Percentiles rank a stretch among this genome's conserved stretches.
These are phyloP conservation scores for Hypoxylon sp. DNA, from an alignment of 2,329 filamentous ascomycete genomes.

Conservation along the genomic window DNA sequence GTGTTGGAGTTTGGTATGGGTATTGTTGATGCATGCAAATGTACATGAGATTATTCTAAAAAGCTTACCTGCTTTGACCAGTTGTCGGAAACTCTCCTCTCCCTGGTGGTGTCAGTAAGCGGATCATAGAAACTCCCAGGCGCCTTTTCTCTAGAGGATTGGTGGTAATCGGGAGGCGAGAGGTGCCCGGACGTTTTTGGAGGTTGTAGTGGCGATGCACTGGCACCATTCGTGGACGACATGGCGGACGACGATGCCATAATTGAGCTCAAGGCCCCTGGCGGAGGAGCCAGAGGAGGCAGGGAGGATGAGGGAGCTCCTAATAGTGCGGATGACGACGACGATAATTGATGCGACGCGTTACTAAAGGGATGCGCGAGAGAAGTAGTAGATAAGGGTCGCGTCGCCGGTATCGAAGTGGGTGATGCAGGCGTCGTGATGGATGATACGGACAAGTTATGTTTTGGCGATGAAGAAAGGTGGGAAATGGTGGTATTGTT, in stretches of 20 bases:
- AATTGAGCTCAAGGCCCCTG: constrained; percentile 53
- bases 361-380: constrained; percentile 52
- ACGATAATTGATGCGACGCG: constrained; percentile 48
- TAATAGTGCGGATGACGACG: constrained; percentile 40
- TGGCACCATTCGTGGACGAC: constrained; percentile 53
- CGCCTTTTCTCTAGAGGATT: constrained; percentile 57
- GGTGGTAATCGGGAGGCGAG: constrained; percentile 55
- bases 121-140: constrained; percentile 63
- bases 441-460: constrained; percentile 46
- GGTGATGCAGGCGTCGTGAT: constrained; percentile 49
- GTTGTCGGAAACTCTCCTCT: constrained; percentile 57
- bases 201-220: constrained; percentile 56
- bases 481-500: constrained; percentile 52
- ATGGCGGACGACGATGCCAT: constrained; percentile 54
- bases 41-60: constrained; percentile 32
- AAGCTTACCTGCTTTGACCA: constrained; percentile 55
- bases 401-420: constrained; percentile 45
- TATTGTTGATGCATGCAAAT: constrained; percentile 6
- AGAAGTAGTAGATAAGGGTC: constrained; percentile 42
- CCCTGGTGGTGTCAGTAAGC: constrained; percentile 60
- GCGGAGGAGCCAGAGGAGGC: constrained; percentile 55
- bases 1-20: constrained; percentile 15
- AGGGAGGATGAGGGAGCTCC: constrained; percentile 44
- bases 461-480: constrained; percentile 46
- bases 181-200: constrained; percentile 52